A percentile compares a stretch with the other conserved stretches of the same genome.
phyloP scores from a whole-genome alignment of 371 early-diverging fungal genomes.

The Mycotypha africana region DNA sequence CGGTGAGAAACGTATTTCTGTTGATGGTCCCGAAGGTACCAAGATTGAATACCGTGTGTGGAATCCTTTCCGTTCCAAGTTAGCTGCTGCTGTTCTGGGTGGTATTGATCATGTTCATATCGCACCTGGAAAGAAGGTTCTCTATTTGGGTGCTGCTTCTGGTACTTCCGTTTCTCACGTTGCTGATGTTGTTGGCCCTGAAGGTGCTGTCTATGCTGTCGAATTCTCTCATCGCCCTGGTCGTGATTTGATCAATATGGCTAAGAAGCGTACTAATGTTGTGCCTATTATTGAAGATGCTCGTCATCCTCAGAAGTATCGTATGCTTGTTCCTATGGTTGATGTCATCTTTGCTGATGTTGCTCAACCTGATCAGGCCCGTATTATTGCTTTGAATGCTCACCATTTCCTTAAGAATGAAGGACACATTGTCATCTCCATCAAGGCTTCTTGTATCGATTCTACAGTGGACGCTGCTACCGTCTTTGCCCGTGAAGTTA shows the following conservation, averaged over 20 bases:
- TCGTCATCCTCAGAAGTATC: conserved; percentile 99
- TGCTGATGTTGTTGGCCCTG: conserved; percentile 98
- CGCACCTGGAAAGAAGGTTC: conserved; percentile 96
- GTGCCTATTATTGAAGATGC: conserved; percentile 99
- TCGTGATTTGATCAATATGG: conserved; percentile 99
- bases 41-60: conserved; percentile 99
- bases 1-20: conserved; percentile 98
- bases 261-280: conserved; percentile 99
- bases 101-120: conserved; percentile 98
- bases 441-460: conserved; percentile 99
- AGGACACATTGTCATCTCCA: conserved; percentile 98
- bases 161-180: conserved; percentile 99
- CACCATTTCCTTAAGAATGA: conserved; percentile 98
- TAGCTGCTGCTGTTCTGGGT: conserved; percentile 99
- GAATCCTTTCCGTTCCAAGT: conserved; percentile 99
- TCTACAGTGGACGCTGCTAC: conserved; percentile 97
- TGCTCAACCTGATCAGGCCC: conserved; percentile 99
- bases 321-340: conserved; percentile 99
- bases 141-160: conserved; percentile 98
- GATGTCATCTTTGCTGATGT: conserved; percentile 99
- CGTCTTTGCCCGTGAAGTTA: conserved; percentile 99
- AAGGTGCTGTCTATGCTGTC: conserved; percentile 99
- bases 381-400: conserved; percentile 99
- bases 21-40: conserved; percentile 91
- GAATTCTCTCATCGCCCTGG: conserved; percentile 99